Percentiles rank a stretch among this genome's conserved stretches.
Conservation (phyloP, 108 stramenopile species). For the Skeletonema marinoi region DNA sequence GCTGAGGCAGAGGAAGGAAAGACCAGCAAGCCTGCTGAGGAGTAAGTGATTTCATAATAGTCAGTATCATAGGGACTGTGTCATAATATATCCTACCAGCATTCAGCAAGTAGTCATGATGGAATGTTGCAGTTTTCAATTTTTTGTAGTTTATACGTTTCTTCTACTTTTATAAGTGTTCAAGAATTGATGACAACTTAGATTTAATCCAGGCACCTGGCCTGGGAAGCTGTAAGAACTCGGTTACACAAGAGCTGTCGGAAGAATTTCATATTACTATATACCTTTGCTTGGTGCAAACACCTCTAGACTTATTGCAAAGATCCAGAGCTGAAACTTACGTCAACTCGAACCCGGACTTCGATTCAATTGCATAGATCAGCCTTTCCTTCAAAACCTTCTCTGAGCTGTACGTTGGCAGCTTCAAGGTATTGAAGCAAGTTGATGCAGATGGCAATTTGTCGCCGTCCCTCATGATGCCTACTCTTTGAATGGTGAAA, state of each 20-base stretch:
- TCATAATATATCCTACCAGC: conserved; percentile 2
- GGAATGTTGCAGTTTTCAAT: no score
- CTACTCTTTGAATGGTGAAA: conserved; percentile 94
- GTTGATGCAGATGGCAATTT: conserved; percentile 95
- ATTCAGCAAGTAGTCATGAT: no score
- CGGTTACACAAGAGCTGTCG: no score
- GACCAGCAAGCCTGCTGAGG: conserved; percentile 16
- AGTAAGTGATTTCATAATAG: conserved; percentile 14
- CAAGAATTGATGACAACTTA: no score
- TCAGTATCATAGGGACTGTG: neutral
- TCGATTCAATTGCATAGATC: conserved; percentile 81
- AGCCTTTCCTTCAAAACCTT: conserved; percentile 86
- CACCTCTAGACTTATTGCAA: no score
- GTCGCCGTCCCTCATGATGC: conserved; percentile 86
- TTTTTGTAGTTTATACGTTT: no score
- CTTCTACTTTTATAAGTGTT: no score
- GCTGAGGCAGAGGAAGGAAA: conserved; percentile 74
- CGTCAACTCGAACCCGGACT: conserved; percentile 92
- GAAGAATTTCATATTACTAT: no score
- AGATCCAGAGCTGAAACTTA: conserved; percentile 22
- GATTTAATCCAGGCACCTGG: no score
- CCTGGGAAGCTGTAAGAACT: no score
- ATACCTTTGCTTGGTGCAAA: no score
- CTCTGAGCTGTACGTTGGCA: conserved; percentile 97
- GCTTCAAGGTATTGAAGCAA: conserved; percentile 98